Percentiles rank a stretch among this genome's conserved stretches.
Conservation (phyloP, 2,329 filamentous ascomycete species). For the Rutstroemia sp. region DNA sequence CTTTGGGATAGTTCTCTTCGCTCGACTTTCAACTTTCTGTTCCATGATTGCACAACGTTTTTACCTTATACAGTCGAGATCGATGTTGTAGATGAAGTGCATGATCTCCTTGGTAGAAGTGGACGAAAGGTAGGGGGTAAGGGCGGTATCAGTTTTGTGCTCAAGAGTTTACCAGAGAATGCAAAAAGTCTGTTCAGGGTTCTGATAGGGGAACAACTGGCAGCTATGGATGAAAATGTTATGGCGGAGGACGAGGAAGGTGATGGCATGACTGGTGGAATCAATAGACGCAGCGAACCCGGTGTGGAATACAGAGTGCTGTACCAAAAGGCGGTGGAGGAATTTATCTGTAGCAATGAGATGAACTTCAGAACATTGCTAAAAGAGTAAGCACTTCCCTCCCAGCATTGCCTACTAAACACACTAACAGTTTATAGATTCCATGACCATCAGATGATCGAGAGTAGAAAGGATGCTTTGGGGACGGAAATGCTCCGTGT, state of each 20-base stretch:
- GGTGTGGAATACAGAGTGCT: conserved; percentile 85
- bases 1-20: conserved; percentile 87
- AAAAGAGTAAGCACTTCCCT: conserved; percentile 62
- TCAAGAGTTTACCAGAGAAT: conserved; percentile 86
- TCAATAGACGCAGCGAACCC: conserved; percentile 29
- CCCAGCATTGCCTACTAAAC: conserved; percentile 20
- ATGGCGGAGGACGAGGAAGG: conserved; percentile 35
- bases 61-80: conserved; percentile 64
- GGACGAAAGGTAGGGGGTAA: conserved; percentile 76
- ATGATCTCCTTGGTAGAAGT: conserved; percentile 76
- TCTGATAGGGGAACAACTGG: conserved; percentile 76
- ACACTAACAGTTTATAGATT: conserved; percentile 45
- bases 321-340: conserved; percentile 92
- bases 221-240: conserved; percentile 49
- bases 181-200: conserved; percentile 81
- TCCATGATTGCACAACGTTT: conserved; percentile 94
- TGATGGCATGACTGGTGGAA: conserved; percentile 23
- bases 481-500: conserved; percentile 82
- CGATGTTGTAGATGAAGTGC: conserved; percentile 84
- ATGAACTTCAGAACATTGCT: conserved; percentile 90
- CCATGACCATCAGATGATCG: conserved; percentile 96
- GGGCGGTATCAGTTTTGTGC: conserved; percentile 85
- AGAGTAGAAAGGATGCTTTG: conserved; percentile 74
- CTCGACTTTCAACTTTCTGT: conserved; percentile 76
- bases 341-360: conserved; percentile 95